phyloP scores from a whole-genome alignment of 768 basidiomycete genomes.

The Suillus luteus region DNA sequence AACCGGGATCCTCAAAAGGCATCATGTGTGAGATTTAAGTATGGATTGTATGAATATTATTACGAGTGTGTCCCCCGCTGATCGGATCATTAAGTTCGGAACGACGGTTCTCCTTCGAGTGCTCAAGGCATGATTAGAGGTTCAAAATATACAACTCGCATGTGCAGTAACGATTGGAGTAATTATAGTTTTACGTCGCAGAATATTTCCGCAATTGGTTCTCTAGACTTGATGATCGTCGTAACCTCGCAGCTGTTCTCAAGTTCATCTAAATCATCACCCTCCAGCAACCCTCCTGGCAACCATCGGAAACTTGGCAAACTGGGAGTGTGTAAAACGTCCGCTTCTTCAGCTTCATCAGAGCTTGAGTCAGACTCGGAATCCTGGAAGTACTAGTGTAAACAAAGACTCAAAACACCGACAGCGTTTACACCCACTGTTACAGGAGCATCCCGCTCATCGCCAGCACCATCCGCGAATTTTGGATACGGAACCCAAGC shows the following conservation, averaged over 20 bases:
- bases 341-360: not conserved
- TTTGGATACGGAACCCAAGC: conserved; percentile 5
- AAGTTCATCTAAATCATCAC: not conserved
- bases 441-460: not conserved
- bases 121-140: not conserved
- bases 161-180: not conserved
- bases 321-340: not conserved
- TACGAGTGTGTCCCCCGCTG: not conserved
- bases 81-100: not conserved
- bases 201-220: not conserved
- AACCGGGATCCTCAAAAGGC: not conserved
- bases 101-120: not conserved
- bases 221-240: not conserved
- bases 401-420: not conserved
- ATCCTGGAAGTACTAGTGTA: not conserved
- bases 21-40: not conserved
- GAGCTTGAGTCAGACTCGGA: not conserved
- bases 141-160: too few relatives aligned
- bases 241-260: not conserved
- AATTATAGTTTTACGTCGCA: not conserved
- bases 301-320: not conserved
- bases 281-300: not conserved
- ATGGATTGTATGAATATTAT: not conserved
- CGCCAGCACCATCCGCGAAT: not conserved
- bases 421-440: not conserved